A percentile compares a stretch with the other conserved stretches of the same genome.
Evolutionary conservation across 495 filamentous ascomycete genomes (phyloP).

Genomic region (Copromyces sp.): DNA sequence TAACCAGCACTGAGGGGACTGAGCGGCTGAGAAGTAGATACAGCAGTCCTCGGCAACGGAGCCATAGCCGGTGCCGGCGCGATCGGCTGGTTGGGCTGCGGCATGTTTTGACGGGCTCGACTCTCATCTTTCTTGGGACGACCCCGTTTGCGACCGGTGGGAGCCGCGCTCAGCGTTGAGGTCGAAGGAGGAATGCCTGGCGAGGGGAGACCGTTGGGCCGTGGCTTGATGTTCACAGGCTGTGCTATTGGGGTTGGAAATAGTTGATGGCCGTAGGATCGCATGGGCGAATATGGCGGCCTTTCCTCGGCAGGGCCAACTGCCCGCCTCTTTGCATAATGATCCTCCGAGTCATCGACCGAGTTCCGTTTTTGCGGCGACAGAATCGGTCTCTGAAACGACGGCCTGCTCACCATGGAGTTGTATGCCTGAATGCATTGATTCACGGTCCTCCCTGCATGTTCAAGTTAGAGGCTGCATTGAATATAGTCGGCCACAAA

Average conservation of each 20-base stretch:
- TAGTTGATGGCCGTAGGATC: slow-evolving; percentile 20
- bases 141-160: slow-evolving; percentile 17
- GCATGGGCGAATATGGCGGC: slow-evolving; percentile 6
- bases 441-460: slow-evolving; percentile 37
- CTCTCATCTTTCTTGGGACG: slow-evolving; percentile 19
- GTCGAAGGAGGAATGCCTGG: slow-evolving; percentile 15
- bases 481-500: neutral
- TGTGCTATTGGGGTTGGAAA: slow-evolving; percentile 8
- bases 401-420: slow-evolving; percentile 29
- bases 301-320: slow-evolving; percentile 17
- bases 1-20: neutral
- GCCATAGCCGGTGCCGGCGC: slow-evolving; percentile 27
- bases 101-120: slow-evolving; percentile 7
- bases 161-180: slow-evolving; percentile 13
- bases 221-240: slow-evolving; percentile 22
- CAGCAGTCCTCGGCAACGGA: slow-evolving; percentile 5
- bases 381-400: slow-evolving; percentile 11
- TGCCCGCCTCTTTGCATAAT: slow-evolving; percentile 31
- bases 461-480: slow-evolving; percentile 14
- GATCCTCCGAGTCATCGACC: slow-evolving; percentile 31
- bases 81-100: slow-evolving; percentile 28
- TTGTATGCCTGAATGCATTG: slow-evolving; percentile 35
- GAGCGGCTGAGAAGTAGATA: neutral
- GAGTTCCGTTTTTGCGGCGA: slow-evolving; percentile 36
- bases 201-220: slow-evolving; percentile 29